Conservation (phyloP, 1,284 basidiomycete genomes). For the Boletus calvinii region DNA sequence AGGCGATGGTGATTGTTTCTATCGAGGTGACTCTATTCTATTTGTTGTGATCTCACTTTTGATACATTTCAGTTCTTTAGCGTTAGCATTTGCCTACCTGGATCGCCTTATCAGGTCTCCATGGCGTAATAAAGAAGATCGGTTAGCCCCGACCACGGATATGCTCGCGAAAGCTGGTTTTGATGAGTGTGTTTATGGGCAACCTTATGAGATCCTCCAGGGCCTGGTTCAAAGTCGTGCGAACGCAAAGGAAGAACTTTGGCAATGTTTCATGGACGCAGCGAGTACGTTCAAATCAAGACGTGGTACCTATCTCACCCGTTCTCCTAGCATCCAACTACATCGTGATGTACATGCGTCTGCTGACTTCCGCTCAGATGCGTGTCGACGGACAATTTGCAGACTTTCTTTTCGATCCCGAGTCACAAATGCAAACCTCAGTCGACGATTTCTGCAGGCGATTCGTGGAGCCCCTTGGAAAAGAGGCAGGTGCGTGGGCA, state of each 20-base stretch:
- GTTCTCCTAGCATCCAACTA: slow-evolving; percentile 56
- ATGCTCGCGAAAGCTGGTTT: slow-evolving; percentile 65
- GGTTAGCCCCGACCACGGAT: slow-evolving; percentile 53
- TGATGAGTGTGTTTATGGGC: slow-evolving; percentile 60
- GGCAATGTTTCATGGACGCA: slow-evolving; percentile 55
- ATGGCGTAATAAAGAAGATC: slow-evolving; percentile 45
- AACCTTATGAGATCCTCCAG: slow-evolving; percentile 52
- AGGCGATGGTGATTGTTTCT: slow-evolving; percentile 83
- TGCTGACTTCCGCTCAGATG: slow-evolving; percentile 82
- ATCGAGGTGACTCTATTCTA: slow-evolving; percentile 54
- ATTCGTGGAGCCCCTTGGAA: slow-evolving; percentile 78
- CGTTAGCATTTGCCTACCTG: slow-evolving; percentile 68
- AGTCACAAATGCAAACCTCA: slow-evolving; percentile 49
- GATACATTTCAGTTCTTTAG: slow-evolving; percentile 45
- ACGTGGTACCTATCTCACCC: slow-evolving; percentile 3
- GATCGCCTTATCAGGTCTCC: slow-evolving; percentile 52
- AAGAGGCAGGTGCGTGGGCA: slow-evolving; percentile 68
- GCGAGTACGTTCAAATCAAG: slow-evolving; percentile 44
- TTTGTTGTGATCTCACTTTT: slow-evolving; percentile 13
- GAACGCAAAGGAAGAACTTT: slow-evolving; percentile 19
- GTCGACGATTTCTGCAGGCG: slow-evolving; percentile 70
- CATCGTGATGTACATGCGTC: slow-evolving; percentile 73
- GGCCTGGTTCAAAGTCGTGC: slow-evolving; percentile 39
- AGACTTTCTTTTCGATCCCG: slow-evolving; percentile 76
- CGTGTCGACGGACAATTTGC: slow-evolving; percentile 55